Base-by-base conservation (phyloP, 1,284 basidiomycete species). In the Cryptococcus jaspeensis region DNA sequence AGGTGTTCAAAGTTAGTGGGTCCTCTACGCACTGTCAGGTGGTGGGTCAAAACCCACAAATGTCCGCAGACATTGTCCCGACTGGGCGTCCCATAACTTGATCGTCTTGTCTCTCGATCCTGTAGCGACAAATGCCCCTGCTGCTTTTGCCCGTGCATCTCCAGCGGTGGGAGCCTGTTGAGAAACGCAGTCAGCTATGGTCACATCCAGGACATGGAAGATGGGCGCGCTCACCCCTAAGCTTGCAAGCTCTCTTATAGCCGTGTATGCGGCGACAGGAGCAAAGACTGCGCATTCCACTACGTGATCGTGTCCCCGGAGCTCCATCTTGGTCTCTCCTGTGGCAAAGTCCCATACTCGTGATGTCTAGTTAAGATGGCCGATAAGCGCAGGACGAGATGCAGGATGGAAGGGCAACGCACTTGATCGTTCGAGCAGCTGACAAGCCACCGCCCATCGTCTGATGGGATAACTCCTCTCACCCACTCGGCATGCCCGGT, bases 71-170 rank as follows among this genome's bases (percentile, higher is more conserved):
- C 84, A 84, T 69, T 86, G 89, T 12, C 92, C 91, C 48, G 84
- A 85, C 55, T 84, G 81, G 0, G 84, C 81, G 70, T 94, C 91
- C 92, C 92, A 95, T 20, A 95, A 75, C 64, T 86, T 87, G 73
- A 95, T 89, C 2, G 85, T 85, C 81, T 92, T 94, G 79, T 95
- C 92, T 70, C 92, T 82, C 37, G 88, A 87, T 0, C 89, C 92
- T 0, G 90, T 92, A 1, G 87, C 87, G 0, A 89, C 81, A 69
- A 86, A 94, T 25, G 81, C 75, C 2, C 81, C 81, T 1, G 79
- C 75, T 22, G 77, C 50, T 63, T 77, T 77, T 23, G 76, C 71
- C 52, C 71, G 64, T 35, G 75, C 66, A 59, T 78, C 77, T 22
- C 69, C 71, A 23, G 67, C 58, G 9, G 62, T 55, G 43, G 55